Base-by-base conservation (phyloP, 306 rosid genomes). In the Astragalus glycyphyllos region DNA sequence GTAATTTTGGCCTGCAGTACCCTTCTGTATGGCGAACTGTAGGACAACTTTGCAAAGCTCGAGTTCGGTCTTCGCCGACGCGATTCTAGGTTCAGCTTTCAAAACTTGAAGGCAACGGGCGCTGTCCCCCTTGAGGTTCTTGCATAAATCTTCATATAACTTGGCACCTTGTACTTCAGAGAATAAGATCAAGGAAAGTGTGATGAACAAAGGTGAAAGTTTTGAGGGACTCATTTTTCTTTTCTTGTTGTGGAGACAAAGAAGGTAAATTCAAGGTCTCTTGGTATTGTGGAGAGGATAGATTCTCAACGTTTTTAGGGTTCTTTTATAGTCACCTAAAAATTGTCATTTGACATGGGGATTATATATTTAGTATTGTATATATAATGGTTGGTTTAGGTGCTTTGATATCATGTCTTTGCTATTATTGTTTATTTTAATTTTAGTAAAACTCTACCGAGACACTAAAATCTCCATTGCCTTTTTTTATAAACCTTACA, bases 171-270 rank as follows among this genome's bases (percentile, higher is more conserved):
- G 14, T 72, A 70, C 37, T 44, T 78, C 58, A 10, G 65, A 72
- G 41, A 72, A 12, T 9, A 72, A 35, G 53, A 72, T 66, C 70
- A 79, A 49, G 34, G 65, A 65, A 65, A 78, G 70, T 60, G 70
- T 49, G 70, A 72, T 29, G 15, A 72, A 66, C 50, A 66, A 26
- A 44, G 61, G 8, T 5, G 58, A 60, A 50, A 76, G 13, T 49
- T 31, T 45, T 55, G 82, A 58, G 1, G 58, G n/a, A 6, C 49
- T 58, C 82, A 72, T 77, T 35, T 66, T 55, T 60, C 4, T 53
- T 3, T 65, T 20, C 0, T 66, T 78, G 8, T 38, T 78, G 40
- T 47, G 56, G 57, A 47, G 31, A 58, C 8, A 55, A 8, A 29
- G 42, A 65, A 48, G 17, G n/a, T 45, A 58, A 66, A 32, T 49